phyloP scores from a whole-genome alignment of 2,329 filamentous ascomycete species.

The Fusarium nematophilum region DNA sequence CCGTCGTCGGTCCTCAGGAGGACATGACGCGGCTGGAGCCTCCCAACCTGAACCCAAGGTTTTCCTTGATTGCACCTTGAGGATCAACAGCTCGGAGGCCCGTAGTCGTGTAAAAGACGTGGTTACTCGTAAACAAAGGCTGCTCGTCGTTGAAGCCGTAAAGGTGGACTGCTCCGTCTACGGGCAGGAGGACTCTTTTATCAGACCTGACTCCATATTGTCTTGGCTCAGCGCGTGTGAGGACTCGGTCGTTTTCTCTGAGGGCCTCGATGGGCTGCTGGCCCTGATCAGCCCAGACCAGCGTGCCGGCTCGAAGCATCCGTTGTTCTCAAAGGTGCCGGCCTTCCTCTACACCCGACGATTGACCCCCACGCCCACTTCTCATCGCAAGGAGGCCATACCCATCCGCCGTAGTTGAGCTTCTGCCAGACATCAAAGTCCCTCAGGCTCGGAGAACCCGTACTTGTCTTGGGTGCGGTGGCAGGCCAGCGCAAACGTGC shows the following conservation, averaged over 20 bases:
- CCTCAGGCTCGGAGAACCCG: too few relatives aligned
- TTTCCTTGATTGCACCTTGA: not conserved
- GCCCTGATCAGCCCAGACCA: not conserved
- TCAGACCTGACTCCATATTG: not conserved
- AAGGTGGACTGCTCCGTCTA: not conserved
- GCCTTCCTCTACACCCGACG: too few relatives aligned
- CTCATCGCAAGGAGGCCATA: too few relatives aligned
- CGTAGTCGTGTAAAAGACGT: constrained; percentile 1
- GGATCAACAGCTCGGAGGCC: constrained; percentile 4
- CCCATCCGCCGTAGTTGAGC: too few relatives aligned
- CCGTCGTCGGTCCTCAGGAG: not conserved
- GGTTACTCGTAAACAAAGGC: constrained; percentile 8
- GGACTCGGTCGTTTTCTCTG: not conserved
- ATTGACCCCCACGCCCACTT: too few relatives aligned
- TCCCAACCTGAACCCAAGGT: constrained; percentile 8
- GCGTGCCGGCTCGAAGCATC: not conserved
- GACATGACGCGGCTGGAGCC: not conserved
- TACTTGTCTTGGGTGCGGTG: too few relatives aligned
- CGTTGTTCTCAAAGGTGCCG: too few relatives aligned
- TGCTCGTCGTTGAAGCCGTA: not conserved
- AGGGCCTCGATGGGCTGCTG: not conserved
- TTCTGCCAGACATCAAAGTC: too few relatives aligned
- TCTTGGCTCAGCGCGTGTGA: not conserved
- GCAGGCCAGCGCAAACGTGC: too few relatives aligned
- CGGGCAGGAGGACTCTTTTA: not conserved